A percentile compares a stretch with the other conserved stretches of the same genome.
phyloP scores from a whole-genome alignment of 1,139 yeast genomes.

The Spathaspora jeffriesii region DNA sequence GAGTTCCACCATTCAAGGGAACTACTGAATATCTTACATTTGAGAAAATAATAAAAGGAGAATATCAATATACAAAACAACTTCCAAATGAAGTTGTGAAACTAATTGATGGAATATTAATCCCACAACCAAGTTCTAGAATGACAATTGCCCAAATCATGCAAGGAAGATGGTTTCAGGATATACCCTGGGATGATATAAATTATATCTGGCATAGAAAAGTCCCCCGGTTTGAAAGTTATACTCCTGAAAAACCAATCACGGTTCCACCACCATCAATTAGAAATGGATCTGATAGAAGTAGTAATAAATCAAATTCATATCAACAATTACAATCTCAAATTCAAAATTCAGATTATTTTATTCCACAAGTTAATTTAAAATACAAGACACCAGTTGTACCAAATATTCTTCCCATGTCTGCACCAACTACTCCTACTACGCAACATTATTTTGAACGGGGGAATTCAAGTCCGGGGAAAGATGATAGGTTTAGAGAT shows the following conservation, averaged over 20 bases:
- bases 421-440: slow-evolving; percentile 6
- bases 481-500: background rate
- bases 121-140: slow-evolving; percentile 41
- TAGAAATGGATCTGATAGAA: slow-evolving; percentile 40
- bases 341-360: slow-evolving; percentile 35
- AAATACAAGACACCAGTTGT: background rate
- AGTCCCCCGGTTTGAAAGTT: slow-evolving; percentile 52
- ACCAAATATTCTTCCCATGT: too few relatives aligned
- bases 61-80: slow-evolving; percentile 80
- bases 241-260: slow-evolving; percentile 42
- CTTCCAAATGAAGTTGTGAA: slow-evolving; percentile 58
- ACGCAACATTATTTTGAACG: background rate
- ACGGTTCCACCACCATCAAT: slow-evolving; percentile 25
- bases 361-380: slow-evolving; percentile 26
- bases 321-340: slow-evolving; percentile 46
- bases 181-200: slow-evolving; percentile 43
- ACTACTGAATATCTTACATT: slow-evolving; percentile 93
- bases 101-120: slow-evolving; percentile 67
- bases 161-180: slow-evolving; percentile 39
- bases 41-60: slow-evolving; percentile 85
- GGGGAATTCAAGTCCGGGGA: background rate
- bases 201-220: slow-evolving; percentile 46
- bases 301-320: slow-evolving; percentile 38
- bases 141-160: slow-evolving; percentile 36
- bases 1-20: slow-evolving; percentile 96